A percentile compares a stretch with the other conserved stretches of the same genome.
phyloP scores from a whole-genome alignment of 495 filamentous ascomycete species.

The Pseudevernia furfuracea region DNA sequence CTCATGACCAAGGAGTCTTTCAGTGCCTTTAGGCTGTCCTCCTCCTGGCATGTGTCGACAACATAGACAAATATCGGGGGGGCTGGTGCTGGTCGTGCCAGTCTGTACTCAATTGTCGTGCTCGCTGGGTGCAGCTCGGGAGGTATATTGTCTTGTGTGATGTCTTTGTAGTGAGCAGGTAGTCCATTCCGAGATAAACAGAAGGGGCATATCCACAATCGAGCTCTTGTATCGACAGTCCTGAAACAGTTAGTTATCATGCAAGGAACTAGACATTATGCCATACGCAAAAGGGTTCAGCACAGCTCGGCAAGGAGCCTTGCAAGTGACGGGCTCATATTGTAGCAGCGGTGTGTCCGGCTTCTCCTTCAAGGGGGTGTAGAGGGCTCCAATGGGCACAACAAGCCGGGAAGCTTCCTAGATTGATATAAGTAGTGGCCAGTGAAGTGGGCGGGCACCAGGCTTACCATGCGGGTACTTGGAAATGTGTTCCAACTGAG shows the following conservation, averaged over 20 bases:
- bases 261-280: background rate
- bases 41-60: conserved; percentile 97
- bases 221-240: conserved; percentile 89
- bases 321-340: conserved; percentile 97
- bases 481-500: conserved; percentile 99
- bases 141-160: conserved; percentile 87
- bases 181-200: conserved; percentile 92
- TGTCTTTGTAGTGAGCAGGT: conserved; percentile 98
- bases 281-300: conserved; percentile 92
- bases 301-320: conserved; percentile 89
- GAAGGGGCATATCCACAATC: conserved; percentile 98
- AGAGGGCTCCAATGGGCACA: conserved; percentile 92
- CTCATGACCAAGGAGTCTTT: conserved; percentile 98
- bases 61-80: conserved; percentile 97
- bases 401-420: conserved; percentile 96
- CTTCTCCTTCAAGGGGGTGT: conserved; percentile 95
- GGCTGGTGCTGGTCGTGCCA: conserved; percentile 84
- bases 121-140: conserved; percentile 88
- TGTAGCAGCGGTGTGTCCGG: conserved; percentile 80
- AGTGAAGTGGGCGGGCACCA: conserved; percentile 7
- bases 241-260: conserved; percentile 40
- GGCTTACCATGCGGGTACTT: conserved; percentile 85
- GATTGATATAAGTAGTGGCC: conserved; percentile 23
- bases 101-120: conserved; percentile 95
- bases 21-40: conserved; percentile 89